A percentile compares a stretch with the other conserved stretches of the same genome.
phyloP scores from a whole-genome alignment of 306 rosid species.

The Cicer cuneatum region DNA sequence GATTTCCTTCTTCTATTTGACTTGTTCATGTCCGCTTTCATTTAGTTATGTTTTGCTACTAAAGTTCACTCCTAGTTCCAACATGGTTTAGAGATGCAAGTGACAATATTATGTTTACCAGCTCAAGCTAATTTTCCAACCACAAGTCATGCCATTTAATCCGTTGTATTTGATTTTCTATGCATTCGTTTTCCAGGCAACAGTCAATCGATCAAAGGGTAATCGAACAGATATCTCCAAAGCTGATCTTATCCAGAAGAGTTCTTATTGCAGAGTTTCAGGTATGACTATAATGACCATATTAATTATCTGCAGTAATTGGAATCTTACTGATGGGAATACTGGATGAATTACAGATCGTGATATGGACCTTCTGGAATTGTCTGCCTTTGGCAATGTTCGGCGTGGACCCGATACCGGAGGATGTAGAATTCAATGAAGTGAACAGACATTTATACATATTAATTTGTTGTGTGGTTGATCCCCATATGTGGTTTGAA shows the following conservation, averaged over 20 bases:
- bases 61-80: slow-evolving; percentile 13
- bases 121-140: background rate
- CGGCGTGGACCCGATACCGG: slow-evolving; percentile 74
- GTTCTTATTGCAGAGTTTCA: slow-evolving; percentile 92
- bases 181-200: slow-evolving; percentile 61
- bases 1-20: slow-evolving; percentile 19
- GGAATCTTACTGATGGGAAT: slow-evolving; percentile 30
- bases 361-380: slow-evolving; percentile 92
- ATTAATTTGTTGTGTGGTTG: slow-evolving; percentile 27
- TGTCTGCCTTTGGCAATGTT: slow-evolving; percentile 84
- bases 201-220: slow-evolving; percentile 87
- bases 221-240: slow-evolving; percentile 75
- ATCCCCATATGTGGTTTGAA: slow-evolving; percentile 34
- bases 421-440: slow-evolving; percentile 86
- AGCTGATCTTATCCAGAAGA: slow-evolving; percentile 84
- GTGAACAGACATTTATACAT: slow-evolving; percentile 21
- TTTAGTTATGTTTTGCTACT: slow-evolving; percentile 20
- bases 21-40: slow-evolving; percentile 29
- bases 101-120: background rate
- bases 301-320: slow-evolving; percentile 34
- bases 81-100: slow-evolving; percentile 10
- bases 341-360: slow-evolving; percentile 61
- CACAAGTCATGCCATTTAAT: background rate
- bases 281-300: slow-evolving; percentile 52
- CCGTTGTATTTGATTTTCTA: slow-evolving; percentile 14